phyloP scores from a whole-genome alignment of 2,329 filamentous ascomycete genomes.

The Cladophialophora bantiana region DNA sequence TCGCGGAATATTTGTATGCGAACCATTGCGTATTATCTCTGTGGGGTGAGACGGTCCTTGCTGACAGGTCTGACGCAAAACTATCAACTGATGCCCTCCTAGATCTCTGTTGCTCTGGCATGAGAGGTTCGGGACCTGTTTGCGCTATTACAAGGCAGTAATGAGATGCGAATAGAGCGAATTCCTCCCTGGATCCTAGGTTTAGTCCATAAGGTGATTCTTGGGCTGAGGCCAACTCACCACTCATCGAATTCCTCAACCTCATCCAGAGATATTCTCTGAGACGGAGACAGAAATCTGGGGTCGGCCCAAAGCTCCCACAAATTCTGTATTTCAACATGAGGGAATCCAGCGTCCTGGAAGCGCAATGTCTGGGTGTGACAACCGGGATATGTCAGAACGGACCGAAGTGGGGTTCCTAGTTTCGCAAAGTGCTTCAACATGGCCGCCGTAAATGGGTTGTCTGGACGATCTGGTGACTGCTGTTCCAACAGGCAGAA shows the following conservation, averaged over 20 bases:
- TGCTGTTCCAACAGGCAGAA: conserved; percentile 90
- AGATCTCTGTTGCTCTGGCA: conserved; percentile 33
- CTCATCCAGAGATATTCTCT: conserved; percentile 69
- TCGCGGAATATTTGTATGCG: conserved; percentile 47
- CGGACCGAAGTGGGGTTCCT: conserved; percentile 38
- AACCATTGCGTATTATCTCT: conserved; percentile 35
- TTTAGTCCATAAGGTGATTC: background rate
- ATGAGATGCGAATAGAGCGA: conserved; percentile 82
- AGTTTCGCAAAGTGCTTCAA: conserved; percentile 41
- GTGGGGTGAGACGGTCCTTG: conserved; percentile 39
- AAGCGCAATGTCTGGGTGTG: conserved; percentile 75
- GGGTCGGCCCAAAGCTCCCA: conserved; percentile 84
- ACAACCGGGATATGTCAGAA: conserved; percentile 71
- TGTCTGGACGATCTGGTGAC: conserved; percentile 75
- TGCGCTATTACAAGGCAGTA: conserved; percentile 68
- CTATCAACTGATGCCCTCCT: conserved; percentile 39
- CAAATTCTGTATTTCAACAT: conserved; percentile 69
- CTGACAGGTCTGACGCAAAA: conserved; percentile 39
- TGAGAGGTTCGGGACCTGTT: conserved; percentile 37
- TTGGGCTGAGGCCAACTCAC: conserved; percentile 45
- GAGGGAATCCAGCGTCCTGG: conserved; percentile 69
- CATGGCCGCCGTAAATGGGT: conserved; percentile 71
- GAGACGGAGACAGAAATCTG: conserved; percentile 66
- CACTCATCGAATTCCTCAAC: conserved; percentile 92
- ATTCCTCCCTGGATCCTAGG: conserved; percentile 67